These are phyloP conservation scores for Alternaria ventricosa DNA, from an alignment of 2,329 filamentous ascomycete species.

Conservation along the genomic window DNA sequence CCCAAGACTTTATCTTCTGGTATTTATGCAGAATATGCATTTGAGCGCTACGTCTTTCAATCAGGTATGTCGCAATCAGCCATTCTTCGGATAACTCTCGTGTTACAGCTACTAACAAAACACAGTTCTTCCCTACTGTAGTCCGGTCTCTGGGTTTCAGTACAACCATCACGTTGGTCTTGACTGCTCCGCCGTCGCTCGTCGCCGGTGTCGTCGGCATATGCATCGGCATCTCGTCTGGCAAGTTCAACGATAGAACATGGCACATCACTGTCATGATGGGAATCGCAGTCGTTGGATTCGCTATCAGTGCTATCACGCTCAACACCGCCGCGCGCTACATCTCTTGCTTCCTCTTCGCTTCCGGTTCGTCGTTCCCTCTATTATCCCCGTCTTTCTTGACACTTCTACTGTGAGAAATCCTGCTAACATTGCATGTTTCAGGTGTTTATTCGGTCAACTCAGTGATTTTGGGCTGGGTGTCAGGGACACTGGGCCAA, in stretches of 20 bases:
- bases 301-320: conserved; percentile 33
- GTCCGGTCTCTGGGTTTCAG: conserved; percentile 41
- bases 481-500: conserved; percentile 46
- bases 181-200: conserved; percentile 42
- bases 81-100: background rate
- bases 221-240: conserved; percentile 32
- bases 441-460: conserved; percentile 41
- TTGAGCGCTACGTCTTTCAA: conserved; percentile 57
- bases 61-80: conserved; percentile 7
- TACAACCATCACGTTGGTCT: conserved; percentile 36
- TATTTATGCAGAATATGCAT: conserved; percentile 64
- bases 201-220: conserved; percentile 34
- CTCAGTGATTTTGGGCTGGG: conserved; percentile 49
- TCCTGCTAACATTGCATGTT: background rate
- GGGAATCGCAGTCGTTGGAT: conserved; percentile 36
- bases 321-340: conserved; percentile 6
- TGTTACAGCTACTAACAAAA: background rate
- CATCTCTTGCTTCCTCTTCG: conserved; percentile 9
- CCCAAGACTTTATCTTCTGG: conserved; percentile 61
- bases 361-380: background rate
- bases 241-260: conserved; percentile 37
- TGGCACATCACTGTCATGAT: conserved; percentile 43
- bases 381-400: too few relatives aligned
- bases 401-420: background rate
- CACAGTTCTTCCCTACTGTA: conserved; percentile 43